A percentile compares a stretch with the other conserved stretches of the same genome.
These are phyloP conservation scores for Hypoxylon sp. DNA, from an alignment of 2,329 filamentous ascomycete genomes.

Conservation along the genomic window DNA sequence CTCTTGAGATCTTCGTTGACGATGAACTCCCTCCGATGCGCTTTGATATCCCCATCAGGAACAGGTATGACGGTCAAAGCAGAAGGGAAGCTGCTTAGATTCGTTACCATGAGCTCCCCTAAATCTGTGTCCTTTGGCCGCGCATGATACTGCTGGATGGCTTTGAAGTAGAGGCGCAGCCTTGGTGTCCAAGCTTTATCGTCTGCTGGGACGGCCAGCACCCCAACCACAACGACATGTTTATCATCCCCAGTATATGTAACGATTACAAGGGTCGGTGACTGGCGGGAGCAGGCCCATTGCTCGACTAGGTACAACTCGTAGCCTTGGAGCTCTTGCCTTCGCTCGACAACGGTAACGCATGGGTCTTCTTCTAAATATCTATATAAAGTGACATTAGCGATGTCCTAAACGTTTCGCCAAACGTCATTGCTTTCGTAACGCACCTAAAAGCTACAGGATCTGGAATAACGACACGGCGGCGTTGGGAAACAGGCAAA, in stretches of 20 bases:
- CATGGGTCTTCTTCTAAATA: constrained; percentile 89
- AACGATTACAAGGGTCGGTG: constrained; percentile 91
- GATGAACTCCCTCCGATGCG: constrained; percentile 86
- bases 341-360: constrained; percentile 80
- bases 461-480: constrained; percentile 69
- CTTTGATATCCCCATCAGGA: constrained; percentile 85
- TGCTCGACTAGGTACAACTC: constrained; percentile 96
- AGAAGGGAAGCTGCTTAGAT: constrained; percentile 91
- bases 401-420: not conserved
- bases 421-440: not conserved
- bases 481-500: constrained; percentile 53
- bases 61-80: constrained; percentile 92
- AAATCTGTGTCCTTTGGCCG: constrained; percentile 83
- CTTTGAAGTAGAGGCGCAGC: constrained; percentile 86
- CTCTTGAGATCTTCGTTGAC: constrained; percentile 96
- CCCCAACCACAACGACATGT: constrained; percentile 81
- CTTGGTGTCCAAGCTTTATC: constrained; percentile 83
- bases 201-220: constrained; percentile 85
- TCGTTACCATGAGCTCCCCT: constrained; percentile 93
- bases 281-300: constrained; percentile 93
- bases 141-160: constrained; percentile 87
- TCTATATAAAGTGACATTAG: constrained; percentile 52
- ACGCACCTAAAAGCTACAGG: constrained; percentile 68
- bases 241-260: constrained; percentile 91
- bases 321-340: constrained; percentile 80